These are phyloP conservation scores for Trichoderma lentiforme DNA, from an alignment of 2,329 filamentous ascomycete genomes.

Conservation along the genomic window DNA sequence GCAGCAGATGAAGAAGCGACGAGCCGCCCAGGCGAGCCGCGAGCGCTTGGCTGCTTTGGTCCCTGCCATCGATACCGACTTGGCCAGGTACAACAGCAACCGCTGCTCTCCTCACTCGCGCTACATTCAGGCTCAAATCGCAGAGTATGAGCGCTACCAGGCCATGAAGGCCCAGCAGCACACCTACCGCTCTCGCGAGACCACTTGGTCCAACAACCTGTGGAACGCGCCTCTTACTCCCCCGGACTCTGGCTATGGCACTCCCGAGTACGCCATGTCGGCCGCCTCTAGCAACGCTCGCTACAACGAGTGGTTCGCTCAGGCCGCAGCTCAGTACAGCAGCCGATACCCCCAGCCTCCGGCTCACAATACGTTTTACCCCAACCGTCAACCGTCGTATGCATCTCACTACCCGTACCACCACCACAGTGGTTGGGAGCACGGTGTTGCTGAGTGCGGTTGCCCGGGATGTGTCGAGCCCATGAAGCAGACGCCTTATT, in stretches of 20 bases:
- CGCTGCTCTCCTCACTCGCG: constrained; percentile 38
- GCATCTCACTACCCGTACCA: constrained; percentile 44
- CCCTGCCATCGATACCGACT: constrained; percentile 45
- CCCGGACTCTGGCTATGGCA: constrained; percentile 60
- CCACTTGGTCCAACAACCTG: constrained; percentile 42
- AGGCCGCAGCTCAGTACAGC: constrained; percentile 42
- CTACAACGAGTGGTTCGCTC: constrained; percentile 57
- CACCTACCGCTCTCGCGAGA: constrained; percentile 44
- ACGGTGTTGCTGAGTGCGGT: constrained; percentile 47
- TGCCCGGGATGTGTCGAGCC: constrained; percentile 46
- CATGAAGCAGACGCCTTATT: constrained; percentile 48
- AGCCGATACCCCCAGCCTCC: constrained; percentile 44
- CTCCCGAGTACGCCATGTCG: constrained; percentile 56
- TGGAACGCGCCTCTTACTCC: constrained; percentile 53
- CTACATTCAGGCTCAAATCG: constrained; percentile 54
- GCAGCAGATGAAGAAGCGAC: constrained; percentile 53
- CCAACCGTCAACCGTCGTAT: constrained; percentile 41
- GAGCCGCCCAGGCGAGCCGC: constrained; percentile 45
- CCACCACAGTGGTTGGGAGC: constrained; percentile 50
- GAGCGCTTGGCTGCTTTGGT: constrained; percentile 50
- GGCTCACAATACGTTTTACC: constrained; percentile 40
- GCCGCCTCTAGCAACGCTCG: constrained; percentile 52
- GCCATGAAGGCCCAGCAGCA: constrained; percentile 41
- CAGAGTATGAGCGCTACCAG: constrained; percentile 51
- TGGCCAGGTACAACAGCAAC: constrained; percentile 40